These are phyloP conservation scores for Fusarium sp. DNA, from an alignment of 2,329 filamentous ascomycete genomes.

Conservation along the genomic window DNA sequence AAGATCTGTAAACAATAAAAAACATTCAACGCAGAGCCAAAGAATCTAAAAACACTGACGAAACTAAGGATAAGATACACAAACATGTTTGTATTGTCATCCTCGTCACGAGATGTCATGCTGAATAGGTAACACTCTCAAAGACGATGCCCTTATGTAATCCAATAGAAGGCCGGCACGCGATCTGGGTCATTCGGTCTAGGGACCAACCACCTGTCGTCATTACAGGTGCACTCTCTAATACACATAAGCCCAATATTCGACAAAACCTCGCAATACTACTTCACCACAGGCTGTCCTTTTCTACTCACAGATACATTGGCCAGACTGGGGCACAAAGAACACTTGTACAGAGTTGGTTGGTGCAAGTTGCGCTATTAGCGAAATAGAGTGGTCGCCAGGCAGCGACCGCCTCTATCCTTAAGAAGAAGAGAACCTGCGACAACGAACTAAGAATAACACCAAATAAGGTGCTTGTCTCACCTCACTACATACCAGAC, in stretches of 20 bases:
- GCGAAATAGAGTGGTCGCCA: constrained; percentile 40
- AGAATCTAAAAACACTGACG: neutral
- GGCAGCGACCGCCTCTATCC: constrained; percentile 40
- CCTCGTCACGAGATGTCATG: constrained; percentile 16
- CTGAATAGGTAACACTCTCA: constrained; percentile 7
- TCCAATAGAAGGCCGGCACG: constrained; percentile 30
- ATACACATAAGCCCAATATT: constrained; percentile 13
- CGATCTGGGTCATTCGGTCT: constrained; percentile 27
- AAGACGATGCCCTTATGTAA: constrained; percentile 26
- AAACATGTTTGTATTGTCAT: neutral
- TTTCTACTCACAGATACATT: constrained; percentile 16
- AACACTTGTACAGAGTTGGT: constrained; percentile 26
- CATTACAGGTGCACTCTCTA: constrained; percentile 11
- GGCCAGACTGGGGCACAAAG: constrained; percentile 1
- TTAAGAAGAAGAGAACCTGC: constrained; percentile 23
- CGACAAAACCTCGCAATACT: neutral
- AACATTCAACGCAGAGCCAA: neutral
- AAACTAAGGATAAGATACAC: neutral
- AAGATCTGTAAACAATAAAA: neutral
- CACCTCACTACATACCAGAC: neutral
- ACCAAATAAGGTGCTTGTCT: constrained; percentile 5
- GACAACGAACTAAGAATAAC: constrained; percentile 17
- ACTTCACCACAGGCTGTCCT: neutral
- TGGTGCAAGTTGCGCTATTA: constrained; percentile 25
- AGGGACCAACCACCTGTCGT: constrained; percentile 34